phyloP scores from a whole-genome alignment of 768 basidiomycete species.

The Agrocybe praecox region DNA sequence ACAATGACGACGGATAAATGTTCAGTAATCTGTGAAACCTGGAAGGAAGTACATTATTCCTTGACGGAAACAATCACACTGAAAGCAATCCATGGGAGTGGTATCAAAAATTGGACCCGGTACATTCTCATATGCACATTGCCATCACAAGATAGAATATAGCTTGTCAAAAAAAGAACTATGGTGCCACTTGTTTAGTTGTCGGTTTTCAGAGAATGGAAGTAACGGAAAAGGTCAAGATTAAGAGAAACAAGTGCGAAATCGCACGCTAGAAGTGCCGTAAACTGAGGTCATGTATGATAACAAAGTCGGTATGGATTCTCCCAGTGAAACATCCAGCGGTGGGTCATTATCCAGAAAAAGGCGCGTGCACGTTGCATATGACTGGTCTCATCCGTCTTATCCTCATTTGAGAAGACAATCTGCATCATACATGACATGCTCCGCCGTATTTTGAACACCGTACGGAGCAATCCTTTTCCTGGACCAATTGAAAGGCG shows the following conservation, averaged over 20 bases:
- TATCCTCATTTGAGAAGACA: not conserved
- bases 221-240: not conserved
- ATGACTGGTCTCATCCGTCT: not conserved
- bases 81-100: not conserved
- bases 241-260: not conserved
- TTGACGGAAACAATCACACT: constrained; percentile 9
- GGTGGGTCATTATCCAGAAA: not conserved
- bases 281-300: not conserved
- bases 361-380: not conserved
- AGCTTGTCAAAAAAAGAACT: not conserved
- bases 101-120: not conserved
- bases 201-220: not conserved
- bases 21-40: not conserved
- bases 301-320: not conserved
- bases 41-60: not conserved
- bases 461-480: not conserved
- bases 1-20: not conserved
- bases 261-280: constrained; percentile 1
- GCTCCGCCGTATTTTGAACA: not conserved
- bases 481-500: not conserved
- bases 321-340: not conserved
- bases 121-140: not conserved
- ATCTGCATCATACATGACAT: not conserved
- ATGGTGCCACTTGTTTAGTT: not conserved
- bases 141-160: not conserved